Conservation (phyloP, 176 grass and related monocot species). For the Carex myosuroides region DNA sequence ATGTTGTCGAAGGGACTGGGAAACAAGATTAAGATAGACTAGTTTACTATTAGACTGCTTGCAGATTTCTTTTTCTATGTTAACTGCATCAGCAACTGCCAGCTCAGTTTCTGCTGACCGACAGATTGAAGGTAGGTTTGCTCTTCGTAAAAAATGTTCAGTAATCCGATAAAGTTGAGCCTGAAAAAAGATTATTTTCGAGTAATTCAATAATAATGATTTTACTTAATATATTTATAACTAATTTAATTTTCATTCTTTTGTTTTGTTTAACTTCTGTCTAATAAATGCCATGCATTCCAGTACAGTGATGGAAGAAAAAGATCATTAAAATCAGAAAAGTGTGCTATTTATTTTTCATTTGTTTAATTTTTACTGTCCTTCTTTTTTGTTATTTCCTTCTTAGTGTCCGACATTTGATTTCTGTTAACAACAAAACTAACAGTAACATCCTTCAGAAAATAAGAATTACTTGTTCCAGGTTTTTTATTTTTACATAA, state of each 20-base stretch:
- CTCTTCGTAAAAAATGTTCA: conserved; percentile 82
- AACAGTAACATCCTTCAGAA: not conserved
- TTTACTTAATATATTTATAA: not conserved
- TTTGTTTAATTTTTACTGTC: not conserved
- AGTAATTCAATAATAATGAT: not conserved
- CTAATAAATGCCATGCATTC: not conserved
- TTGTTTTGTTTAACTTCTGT: not conserved
- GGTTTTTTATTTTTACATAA: not conserved
- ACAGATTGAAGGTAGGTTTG: conserved; percentile 56
- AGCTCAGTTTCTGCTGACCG: conserved; percentile 88
- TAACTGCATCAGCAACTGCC: conserved; percentile 89
- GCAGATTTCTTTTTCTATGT: conserved; percentile 73
- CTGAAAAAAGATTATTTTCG: conserved; percentile 29
- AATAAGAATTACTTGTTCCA: not conserved
- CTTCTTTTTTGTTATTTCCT: not conserved
- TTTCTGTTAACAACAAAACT: not conserved
- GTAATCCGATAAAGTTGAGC: conserved; percentile 68
- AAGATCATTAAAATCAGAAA: not conserved
- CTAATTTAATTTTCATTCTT: not conserved
- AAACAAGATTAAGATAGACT: conserved; percentile 86
- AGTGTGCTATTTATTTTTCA: not conserved
- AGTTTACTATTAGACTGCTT: conserved; percentile 78
- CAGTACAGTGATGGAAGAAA: not conserved
- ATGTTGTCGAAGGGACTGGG: conserved; percentile 51
- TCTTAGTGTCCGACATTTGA: not conserved